Percentiles rank a stretch among this genome's conserved stretches.
Evolutionary conservation across 352 stramenopile species (phyloP).

Genomic region (Pythium guiyangense): DNA sequence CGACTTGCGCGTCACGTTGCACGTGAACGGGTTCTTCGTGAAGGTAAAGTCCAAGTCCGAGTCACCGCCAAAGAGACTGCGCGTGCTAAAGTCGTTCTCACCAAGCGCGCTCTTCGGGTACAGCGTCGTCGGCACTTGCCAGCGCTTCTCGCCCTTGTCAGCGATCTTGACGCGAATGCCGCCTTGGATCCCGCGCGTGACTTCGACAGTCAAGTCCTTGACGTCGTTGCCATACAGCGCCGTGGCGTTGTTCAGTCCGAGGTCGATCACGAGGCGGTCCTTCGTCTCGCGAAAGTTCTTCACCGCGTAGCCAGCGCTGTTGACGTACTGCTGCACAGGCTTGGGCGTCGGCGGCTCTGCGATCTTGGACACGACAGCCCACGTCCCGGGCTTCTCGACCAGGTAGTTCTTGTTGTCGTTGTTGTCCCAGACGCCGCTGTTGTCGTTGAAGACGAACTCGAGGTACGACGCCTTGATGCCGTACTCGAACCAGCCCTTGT

Average conservation of each 20-base stretch:
- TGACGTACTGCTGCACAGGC: conserved; percentile 17
- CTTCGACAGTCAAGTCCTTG: conserved; percentile 35
- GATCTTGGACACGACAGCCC: conserved; percentile 33
- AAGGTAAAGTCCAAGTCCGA: conserved; percentile 23
- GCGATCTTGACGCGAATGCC: conserved; percentile 22
- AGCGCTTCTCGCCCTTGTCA: conserved; percentile 16
- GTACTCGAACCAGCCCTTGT: conserved; percentile 35
- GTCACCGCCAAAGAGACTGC: conserved; percentile 8
- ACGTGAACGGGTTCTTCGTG: conserved; percentile 32
- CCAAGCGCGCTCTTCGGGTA: conserved; percentile 7
- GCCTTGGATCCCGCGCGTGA: conserved; percentile 16
- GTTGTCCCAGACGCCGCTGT: conserved; percentile 41
- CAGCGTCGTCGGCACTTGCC: conserved; percentile 17
- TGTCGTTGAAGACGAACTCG: conserved; percentile 50
- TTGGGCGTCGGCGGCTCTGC: conserved; percentile 13
- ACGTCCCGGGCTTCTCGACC: conserved; percentile 27
- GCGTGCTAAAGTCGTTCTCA: conserved; percentile 7
- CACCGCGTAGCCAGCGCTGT: conserved; percentile 22
- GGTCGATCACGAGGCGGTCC: conserved; percentile 17
- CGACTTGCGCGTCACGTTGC: conserved; percentile 28
- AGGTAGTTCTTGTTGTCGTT: conserved; percentile 40
- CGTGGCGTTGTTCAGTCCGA: conserved; percentile 18
- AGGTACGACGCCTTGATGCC: conserved; percentile 23
- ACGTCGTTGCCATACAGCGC: conserved; percentile 28
- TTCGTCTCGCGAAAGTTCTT: conserved; percentile 15